Evolutionary conservation across 2,329 filamentous ascomycete species (phyloP).

Genomic region (Lasiodiplodia hormozganensis): DNA sequence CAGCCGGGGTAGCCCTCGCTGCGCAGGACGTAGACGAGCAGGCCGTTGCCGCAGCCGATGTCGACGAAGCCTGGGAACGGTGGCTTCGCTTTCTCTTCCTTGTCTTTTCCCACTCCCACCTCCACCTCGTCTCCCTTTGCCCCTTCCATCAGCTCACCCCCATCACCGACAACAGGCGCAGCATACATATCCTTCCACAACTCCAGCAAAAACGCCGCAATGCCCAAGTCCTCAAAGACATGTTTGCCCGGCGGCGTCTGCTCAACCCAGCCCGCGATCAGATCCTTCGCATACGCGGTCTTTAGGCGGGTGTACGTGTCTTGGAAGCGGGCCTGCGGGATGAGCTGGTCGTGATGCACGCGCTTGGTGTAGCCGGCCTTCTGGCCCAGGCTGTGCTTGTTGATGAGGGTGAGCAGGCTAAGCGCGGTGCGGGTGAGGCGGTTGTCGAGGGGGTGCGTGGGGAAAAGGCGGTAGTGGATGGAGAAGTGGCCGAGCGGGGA

Average conservation of each 20-base stretch:
- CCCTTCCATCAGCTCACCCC: too few relatives aligned
- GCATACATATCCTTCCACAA: slow-evolving; percentile 86
- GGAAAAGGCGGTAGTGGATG: slow-evolving; percentile 60
- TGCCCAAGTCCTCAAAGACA: slow-evolving; percentile 91
- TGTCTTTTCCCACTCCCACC: neutral
- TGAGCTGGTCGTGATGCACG: slow-evolving; percentile 80
- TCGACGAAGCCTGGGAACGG: slow-evolving; percentile 90
- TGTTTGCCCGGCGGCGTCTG: slow-evolving; percentile 88
- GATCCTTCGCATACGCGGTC: slow-evolving; percentile 71
- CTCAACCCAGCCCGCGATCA: slow-evolving; percentile 84
- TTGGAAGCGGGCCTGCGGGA: slow-evolving; percentile 79
- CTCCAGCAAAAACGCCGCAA: slow-evolving; percentile 91
- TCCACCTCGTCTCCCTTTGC: slow-evolving; percentile 18
- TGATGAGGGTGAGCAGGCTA: slow-evolving; percentile 70
- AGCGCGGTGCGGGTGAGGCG: slow-evolving; percentile 72
- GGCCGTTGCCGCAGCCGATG: slow-evolving; percentile 92
- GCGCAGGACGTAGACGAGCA: slow-evolving; percentile 83
- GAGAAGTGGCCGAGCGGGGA: slow-evolving; percentile 51
- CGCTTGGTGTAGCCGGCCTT: slow-evolving; percentile 76
- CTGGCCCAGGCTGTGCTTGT: slow-evolving; percentile 75
- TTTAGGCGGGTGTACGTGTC: slow-evolving; percentile 84
- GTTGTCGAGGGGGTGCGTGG: slow-evolving; percentile 45
- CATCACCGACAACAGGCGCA: slow-evolving; percentile 6
- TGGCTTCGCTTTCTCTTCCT: slow-evolving; percentile 27
- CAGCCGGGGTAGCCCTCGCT: slow-evolving; percentile 83